Percentiles rank a stretch among this genome's conserved stretches.
phyloP scores from a whole-genome alignment of 2,329 filamentous ascomycete genomes.

The Fusarium kyushuense region DNA sequence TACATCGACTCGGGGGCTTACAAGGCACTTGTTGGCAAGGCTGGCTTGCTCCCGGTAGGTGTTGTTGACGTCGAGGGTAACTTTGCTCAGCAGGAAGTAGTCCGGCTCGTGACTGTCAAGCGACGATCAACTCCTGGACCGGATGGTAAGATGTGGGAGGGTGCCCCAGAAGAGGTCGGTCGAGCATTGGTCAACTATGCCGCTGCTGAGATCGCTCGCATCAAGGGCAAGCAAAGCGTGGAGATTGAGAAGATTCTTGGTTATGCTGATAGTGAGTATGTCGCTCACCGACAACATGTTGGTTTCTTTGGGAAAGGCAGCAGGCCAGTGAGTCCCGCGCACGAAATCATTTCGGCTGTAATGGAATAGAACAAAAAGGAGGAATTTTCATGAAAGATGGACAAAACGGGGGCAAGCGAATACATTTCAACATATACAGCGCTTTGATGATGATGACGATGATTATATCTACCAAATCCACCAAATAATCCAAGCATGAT shows the following conservation, averaged over 20 bases:
- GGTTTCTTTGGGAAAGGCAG: constrained; percentile 74
- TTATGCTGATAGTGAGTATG: constrained; percentile 95
- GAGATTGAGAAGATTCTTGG: constrained; percentile 85
- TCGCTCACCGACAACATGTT: constrained; percentile 88
- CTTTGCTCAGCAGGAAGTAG: constrained; percentile 93
- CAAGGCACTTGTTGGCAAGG: constrained; percentile 82
- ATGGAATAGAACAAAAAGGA: constrained; percentile 33
- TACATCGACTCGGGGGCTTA: constrained; percentile 95
- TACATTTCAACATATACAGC: constrained; percentile 42
- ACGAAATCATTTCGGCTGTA: constrained; percentile 40
- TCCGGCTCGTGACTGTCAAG: constrained; percentile 84
- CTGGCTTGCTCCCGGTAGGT: constrained; percentile 89
- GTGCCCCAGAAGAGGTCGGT: constrained; percentile 78
- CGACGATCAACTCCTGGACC: constrained; percentile 58
- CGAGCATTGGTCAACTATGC: constrained; percentile 93
- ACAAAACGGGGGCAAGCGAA: constrained; percentile 37
- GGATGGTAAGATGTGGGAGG: constrained; percentile 63
- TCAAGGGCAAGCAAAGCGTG: constrained; percentile 84
- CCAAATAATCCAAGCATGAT: constrained; percentile 42
- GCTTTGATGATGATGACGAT: constrained; percentile 34
- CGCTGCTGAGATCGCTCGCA: constrained; percentile 82
- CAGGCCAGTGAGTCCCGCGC: constrained; percentile 63
- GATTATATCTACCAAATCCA: constrained; percentile 40
- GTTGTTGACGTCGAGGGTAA: constrained; percentile 88
- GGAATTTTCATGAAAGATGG: constrained; percentile 8